These are phyloP conservation scores for Diaporthe helianthi DNA, from an alignment of 2,329 filamentous ascomycete genomes.

Conservation along the genomic window DNA sequence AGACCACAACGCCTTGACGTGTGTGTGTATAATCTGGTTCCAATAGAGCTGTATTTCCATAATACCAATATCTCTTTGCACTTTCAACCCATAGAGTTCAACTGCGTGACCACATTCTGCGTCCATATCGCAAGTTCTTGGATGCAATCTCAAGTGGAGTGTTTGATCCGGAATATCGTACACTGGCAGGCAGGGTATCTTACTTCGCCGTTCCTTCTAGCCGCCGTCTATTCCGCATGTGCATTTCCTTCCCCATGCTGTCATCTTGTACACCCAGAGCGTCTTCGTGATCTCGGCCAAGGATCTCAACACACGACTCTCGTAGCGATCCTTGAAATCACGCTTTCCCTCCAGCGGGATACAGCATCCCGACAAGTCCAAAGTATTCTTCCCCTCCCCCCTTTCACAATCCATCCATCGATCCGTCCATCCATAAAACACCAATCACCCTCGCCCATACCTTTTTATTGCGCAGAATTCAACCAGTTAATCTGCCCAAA, in stretches of 20 bases:
- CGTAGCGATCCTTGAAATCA: not conserved
- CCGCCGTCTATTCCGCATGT: not conserved
- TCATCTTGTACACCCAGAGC: not conserved
- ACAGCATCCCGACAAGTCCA: no score
- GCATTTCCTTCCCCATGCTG: not conserved
- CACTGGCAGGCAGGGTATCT: not conserved
- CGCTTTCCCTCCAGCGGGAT: no score
- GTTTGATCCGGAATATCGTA: not conserved
- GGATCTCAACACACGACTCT: not conserved
- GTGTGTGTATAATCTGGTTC: not conserved
- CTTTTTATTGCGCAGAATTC: slow-evolving; percentile 37
- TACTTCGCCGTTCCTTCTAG: not conserved
- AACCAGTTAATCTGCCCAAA: slow-evolving; percentile 60
- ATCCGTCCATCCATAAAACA: not conserved
- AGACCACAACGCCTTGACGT: not conserved
- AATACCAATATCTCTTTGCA: not conserved
- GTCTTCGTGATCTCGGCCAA: not conserved
- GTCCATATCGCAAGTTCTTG: not conserved
- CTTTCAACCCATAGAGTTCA: not conserved
- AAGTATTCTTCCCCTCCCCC: no score
- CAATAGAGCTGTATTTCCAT: not conserved
- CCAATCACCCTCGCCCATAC: not conserved
- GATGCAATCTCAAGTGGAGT: not conserved
- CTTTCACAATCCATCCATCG: not conserved
- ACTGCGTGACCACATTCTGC: not conserved